phyloP scores from a whole-genome alignment of 257 asterid genomes.

The Solanum ossicruentum region DNA sequence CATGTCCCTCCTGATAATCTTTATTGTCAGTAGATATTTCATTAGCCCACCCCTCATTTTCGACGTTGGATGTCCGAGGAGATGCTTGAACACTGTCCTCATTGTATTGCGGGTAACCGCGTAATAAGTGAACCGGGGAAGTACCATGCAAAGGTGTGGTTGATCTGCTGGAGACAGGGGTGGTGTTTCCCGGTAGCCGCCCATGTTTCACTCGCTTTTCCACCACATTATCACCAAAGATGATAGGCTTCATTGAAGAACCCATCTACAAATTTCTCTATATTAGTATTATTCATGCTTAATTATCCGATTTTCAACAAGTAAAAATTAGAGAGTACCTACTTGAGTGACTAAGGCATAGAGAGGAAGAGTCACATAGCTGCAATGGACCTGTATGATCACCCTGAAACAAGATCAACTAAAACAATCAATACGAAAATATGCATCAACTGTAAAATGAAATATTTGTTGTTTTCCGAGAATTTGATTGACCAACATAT shows the following conservation, averaged over 20 bases:
- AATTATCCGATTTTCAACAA: neutral
- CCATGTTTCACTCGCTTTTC: neutral
- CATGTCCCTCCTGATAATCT: neutral
- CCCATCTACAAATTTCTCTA: slow-evolving; percentile 3
- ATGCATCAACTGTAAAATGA: neutral
- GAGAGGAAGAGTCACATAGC: slow-evolving; percentile 9
- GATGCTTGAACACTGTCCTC: slow-evolving; percentile 4
- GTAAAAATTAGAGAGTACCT: neutral
- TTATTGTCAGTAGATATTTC: neutral
- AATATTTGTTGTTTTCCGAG: neutral
- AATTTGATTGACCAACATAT: neutral
- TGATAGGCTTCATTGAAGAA: slow-evolving; percentile 2
- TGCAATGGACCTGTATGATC: slow-evolving; percentile 2
- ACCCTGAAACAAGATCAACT: neutral
- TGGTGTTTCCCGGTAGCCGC: neutral
- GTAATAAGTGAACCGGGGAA: neutral
- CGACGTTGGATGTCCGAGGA: slow-evolving; percentile 1
- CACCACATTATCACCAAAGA: slow-evolving; percentile 7
- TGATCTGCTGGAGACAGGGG: slow-evolving; percentile 5
- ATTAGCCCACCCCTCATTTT: slow-evolving; percentile 2
- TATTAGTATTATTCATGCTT: neutral
- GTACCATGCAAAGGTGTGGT: slow-evolving; percentile 4
- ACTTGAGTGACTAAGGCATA: slow-evolving; percentile 11
- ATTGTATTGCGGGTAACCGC: neutral
- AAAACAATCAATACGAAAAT: neutral